phyloP scores from a whole-genome alignment of 345 rosid species.

The Gynandropsis gynandra region DNA sequence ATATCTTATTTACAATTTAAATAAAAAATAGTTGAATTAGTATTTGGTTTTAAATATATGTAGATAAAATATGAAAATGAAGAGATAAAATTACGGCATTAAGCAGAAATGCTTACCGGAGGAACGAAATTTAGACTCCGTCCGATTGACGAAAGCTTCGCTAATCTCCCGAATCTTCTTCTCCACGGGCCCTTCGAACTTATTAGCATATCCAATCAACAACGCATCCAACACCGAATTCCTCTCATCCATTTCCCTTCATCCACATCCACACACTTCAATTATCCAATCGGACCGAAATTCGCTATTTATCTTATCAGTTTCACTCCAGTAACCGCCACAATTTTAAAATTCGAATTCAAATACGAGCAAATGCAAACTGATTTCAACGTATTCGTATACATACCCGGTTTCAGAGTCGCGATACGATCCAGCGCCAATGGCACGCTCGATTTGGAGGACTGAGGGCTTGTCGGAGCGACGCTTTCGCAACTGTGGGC shows the following conservation, averaged over 20 bases:
- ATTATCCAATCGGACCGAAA: not conserved
- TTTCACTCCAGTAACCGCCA: no score
- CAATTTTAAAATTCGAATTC: no score
- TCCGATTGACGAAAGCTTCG: conserved; percentile 39
- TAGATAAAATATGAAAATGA: not conserved
- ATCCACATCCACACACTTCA: not conserved
- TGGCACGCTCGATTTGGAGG: conserved; percentile 61
- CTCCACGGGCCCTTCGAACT: conserved; percentile 48
- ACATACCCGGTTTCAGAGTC: conserved; percentile 49
- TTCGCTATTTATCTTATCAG: conserved; percentile 19
- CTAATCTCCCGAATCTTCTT: conserved; percentile 69
- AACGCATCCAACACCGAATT: conserved; percentile 42
- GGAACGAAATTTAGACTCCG: conserved; percentile 47
- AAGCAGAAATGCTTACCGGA: conserved; percentile 34
- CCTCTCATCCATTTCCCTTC: conserved; percentile 39
- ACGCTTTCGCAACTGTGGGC: conserved; percentile 11
- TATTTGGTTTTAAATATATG: not conserved
- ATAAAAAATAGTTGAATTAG: no score
- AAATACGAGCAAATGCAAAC: no score
- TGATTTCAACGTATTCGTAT: not conserved
- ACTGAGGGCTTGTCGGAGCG: conserved; percentile 33
- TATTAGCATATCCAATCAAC: conserved; percentile 34
- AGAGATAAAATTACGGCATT: not conserved
- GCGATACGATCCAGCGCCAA: conserved; percentile 76
- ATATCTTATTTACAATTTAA: no score